Base-by-base conservation (phyloP, 2,329 filamentous ascomycete species). In the Parafenestella ontariensis region DNA sequence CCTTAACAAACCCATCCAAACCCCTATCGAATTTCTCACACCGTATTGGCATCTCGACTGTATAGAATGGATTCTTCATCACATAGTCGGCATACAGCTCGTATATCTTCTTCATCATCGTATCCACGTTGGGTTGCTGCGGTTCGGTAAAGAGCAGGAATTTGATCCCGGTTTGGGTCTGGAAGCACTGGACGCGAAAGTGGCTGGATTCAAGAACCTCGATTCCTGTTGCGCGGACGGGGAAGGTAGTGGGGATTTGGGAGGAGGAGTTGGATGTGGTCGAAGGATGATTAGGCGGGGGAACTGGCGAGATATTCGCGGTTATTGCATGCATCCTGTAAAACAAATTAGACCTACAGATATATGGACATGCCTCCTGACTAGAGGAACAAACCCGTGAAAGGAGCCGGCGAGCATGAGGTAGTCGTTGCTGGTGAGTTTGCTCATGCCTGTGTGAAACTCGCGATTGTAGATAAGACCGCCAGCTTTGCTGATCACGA, bases 11-110 rank as follows among this genome's bases (percentile, higher is more conserved):
- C 33, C 88, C 90, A 62, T 85, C 84, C 61, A 97, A 76, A 76
- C 91, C 91, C 66, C 93, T 84, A 76, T 99, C 95, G 79, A 97
- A 99, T 66, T 92, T 90, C 72, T 98, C 95, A 78, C 95, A 96
- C 58, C 95, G 84, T 49, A 99, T 87, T 6, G 95, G 95, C 93
- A 98, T 99, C 80, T 99, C 95, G 52, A 96, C 83, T 71, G 95
- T 93, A 79, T 98, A 98, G 73, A 99, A 99, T 1, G 95, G 95
- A 76, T 99, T 99, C 83, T 98, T 99, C 92, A 97, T 98, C 65
- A 99, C 95, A 75, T 91, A 98, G 77, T 99, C 95, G 46, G 91
- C 86, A 79, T 98, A 99, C 47, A 98, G 79, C 75, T 98, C 95
- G 76, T 99, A 98, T 68, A 97, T 89, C 75, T 87, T 89, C 72